Percentiles rank a stretch among this genome's conserved stretches.
phyloP scores from a whole-genome alignment of 257 asterid species.

The Parsonsia alboflavescens region DNA sequence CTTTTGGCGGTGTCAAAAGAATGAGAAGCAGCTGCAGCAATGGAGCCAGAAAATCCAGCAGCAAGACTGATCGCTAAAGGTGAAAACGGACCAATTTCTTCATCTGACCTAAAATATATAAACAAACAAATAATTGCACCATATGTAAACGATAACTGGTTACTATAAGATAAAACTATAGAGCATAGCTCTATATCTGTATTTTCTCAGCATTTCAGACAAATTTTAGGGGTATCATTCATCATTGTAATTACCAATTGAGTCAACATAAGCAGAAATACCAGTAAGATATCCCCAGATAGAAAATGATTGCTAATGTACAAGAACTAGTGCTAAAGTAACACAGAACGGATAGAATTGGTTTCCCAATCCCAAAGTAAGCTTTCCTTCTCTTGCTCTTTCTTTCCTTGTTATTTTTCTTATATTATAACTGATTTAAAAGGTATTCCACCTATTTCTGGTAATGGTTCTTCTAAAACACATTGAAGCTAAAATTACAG shows the following conservation, averaged over 20 bases:
- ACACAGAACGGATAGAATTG: background rate
- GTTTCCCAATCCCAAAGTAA: background rate
- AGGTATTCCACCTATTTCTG: background rate
- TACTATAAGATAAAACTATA: background rate
- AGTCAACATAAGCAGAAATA: background rate
- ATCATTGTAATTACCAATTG: background rate
- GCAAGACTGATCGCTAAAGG: constrained; percentile 78
- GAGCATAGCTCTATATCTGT: background rate
- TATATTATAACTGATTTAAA: background rate
- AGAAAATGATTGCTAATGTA: background rate
- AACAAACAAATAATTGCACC: background rate
- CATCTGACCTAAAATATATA: constrained; percentile 47
- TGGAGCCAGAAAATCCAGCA: constrained; percentile 93
- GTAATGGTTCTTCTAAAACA: background rate
- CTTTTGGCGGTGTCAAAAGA: constrained; percentile 80
- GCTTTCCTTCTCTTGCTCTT: background rate
- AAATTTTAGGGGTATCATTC: background rate
- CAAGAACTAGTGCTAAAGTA: background rate
- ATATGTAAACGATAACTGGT: background rate
- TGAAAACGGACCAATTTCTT: constrained; percentile 81
- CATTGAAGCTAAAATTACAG: background rate
- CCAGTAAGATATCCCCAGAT: background rate
- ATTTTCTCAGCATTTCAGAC: background rate
- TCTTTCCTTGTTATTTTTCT: background rate
- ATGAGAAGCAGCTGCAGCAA: constrained; percentile 98